These are phyloP conservation scores for Trichosporon faecale DNA, from an alignment of 1,284 basidiomycete species.

Conservation along the genomic window DNA sequence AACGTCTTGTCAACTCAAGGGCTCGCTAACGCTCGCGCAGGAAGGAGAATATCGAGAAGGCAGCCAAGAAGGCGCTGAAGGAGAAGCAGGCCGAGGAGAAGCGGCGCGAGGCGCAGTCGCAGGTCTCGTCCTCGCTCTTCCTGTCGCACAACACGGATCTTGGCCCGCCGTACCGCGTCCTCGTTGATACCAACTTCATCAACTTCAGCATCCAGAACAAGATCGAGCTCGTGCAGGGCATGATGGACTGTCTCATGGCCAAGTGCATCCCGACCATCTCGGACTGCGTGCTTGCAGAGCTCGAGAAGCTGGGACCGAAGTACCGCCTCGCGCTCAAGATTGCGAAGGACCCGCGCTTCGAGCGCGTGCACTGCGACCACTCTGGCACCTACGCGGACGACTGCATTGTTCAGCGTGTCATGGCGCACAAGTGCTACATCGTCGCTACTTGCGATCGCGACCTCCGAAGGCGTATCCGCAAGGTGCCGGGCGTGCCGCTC, in stretches of 20 bases:
- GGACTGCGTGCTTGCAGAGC: constrained; percentile 95
- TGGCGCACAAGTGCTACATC: constrained; percentile 92
- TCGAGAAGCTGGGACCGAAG: constrained; percentile 94
- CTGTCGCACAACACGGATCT: constrained; percentile 93
- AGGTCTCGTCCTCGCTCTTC: constrained; percentile 61
- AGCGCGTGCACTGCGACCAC: constrained; percentile 87
- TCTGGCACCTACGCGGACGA: constrained; percentile 97
- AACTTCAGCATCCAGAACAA: constrained; percentile 99
- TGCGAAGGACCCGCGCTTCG: constrained; percentile 94
- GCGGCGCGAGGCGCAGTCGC: constrained; percentile 32
- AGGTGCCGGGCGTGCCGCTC: constrained; percentile 87
- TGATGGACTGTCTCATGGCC: constrained; percentile 99
- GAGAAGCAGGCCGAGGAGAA: constrained; percentile 52
- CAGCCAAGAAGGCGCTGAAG: constrained; percentile 53
- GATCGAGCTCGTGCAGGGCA: constrained; percentile 89
- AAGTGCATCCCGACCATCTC: constrained; percentile 99
- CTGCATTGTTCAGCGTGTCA: constrained; percentile 92
- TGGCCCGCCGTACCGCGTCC: constrained; percentile 92
- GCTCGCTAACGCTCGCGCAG: constrained; percentile 36
- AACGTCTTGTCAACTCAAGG: neutral
- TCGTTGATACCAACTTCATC: constrained; percentile 99
- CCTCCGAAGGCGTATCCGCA: constrained; percentile 82
- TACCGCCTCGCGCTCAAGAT: constrained; percentile 92
- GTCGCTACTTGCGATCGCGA: constrained; percentile 98
- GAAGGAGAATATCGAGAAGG: constrained; percentile 56